Evolutionary conservation across 2,329 filamentous ascomycete genomes (phyloP).

Genomic region (Colletotrichum falcatum): DNA sequence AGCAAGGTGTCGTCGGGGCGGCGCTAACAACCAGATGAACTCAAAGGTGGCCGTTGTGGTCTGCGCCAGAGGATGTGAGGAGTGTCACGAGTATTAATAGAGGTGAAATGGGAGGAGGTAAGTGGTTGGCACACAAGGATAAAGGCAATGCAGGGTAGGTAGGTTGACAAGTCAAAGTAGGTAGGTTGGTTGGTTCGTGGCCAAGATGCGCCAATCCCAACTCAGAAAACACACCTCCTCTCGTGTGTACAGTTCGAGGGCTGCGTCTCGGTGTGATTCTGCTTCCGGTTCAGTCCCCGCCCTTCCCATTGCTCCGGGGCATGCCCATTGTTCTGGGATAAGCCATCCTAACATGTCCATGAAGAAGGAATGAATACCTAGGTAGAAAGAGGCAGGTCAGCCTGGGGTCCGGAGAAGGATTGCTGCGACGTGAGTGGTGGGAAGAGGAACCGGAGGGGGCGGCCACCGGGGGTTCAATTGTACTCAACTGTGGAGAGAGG

Average conservation of each 20-base stretch:
- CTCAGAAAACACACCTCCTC: conserved; percentile 6
- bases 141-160: conserved; percentile 6
- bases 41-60: conserved; percentile 4
- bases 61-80: conserved; percentile 22
- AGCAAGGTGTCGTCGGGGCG: conserved; percentile 20
- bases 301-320: conserved; percentile 22
- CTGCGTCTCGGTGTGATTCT: conserved; percentile 25
- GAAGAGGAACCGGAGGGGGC: conserved; percentile 3
- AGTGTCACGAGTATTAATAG: conserved; percentile 29
- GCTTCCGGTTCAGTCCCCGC: conserved; percentile 32
- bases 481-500: conserved; percentile 30
- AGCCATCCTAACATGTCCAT: conserved; percentile 22
- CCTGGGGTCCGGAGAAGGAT: conserved; percentile 38
- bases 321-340: conserved; percentile 16
- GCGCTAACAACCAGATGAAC: conserved; percentile 34
- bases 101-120: conserved; percentile 8
- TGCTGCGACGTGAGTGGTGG: conserved; percentile 35
- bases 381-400: conserved; percentile 25
- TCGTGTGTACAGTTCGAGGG: not conserved
- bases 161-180: not conserved
- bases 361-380: conserved; percentile 5
- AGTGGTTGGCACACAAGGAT: conserved; percentile 2
- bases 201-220: conserved; percentile 27
- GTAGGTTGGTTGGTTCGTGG: conserved; percentile 11
- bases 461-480: not conserved